Evolutionary conservation across 306 rosid genomes (phyloP), one percentile per base, ranked within the genome.

Genomic region (Cyclanthera cordifolia): DNA sequence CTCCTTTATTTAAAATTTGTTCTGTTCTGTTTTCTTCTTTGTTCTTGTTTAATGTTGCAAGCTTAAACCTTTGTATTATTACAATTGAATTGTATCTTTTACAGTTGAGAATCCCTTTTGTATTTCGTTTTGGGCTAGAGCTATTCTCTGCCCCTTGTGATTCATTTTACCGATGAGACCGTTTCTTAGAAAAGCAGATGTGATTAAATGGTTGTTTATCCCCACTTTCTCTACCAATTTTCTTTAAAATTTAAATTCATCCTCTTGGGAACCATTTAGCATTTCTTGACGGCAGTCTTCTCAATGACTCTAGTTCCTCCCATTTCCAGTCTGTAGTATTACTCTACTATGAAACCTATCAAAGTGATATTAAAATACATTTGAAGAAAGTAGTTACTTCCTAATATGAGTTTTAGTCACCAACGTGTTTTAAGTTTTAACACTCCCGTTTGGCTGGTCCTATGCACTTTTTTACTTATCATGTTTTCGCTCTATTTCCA

Each of bases 401-500:
- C 70, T 16, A 6, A 21, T 15, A 23, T 11, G 7, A 65, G 23
- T 65, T 17, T 41, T 63, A 37, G 27, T 58, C 32, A 37, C 27
- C 25, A 37, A 60, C 69, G 43, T 21, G 20, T 41, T 63, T 10
- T 63, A 11, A 21, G 20, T 41, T 63, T 10, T 63, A 11, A 21
- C 3, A 4, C 51, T 45, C 16, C 39, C 25, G 53, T 21, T 23
- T 24, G 21, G 41, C 23, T 7, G 54, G 47, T 15, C 21, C 8
- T n/a, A 45, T 65, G 16, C n/a, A 24, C 20, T 65, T 25, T 41
- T 20, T 45, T 24, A 15, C 12, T 65, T 14, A 14, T 66, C 55
- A 66, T 25, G 71, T 66, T 46, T 13, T 1, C 34, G 27, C 24
- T 43, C 70, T 66, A 46, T 14, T 66, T 66, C 54, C 19, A 66